Conservation (phyloP, 495 filamentous ascomycete genomes). For the Aspergillus bertholletiae region DNA sequence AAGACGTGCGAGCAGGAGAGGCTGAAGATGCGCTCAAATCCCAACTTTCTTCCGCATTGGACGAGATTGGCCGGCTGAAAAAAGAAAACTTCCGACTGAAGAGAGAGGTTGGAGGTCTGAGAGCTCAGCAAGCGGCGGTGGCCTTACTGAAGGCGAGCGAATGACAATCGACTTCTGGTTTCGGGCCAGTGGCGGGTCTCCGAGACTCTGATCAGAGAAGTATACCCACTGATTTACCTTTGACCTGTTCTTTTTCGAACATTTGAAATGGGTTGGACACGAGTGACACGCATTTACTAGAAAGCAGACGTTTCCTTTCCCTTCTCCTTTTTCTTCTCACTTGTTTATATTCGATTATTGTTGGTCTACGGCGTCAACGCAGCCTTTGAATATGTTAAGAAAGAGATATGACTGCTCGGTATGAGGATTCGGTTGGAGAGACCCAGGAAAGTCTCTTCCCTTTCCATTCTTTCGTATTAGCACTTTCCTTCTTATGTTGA, state of each 20-base stretch:
- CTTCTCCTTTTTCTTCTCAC: constrained; percentile 10
- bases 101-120: constrained; percentile 53
- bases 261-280: constrained; percentile 18
- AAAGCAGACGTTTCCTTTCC: constrained; percentile 15
- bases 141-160: constrained; percentile 39
- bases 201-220: neutral
- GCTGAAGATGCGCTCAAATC: constrained; percentile 68
- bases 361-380: constrained; percentile 4
- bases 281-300: constrained; percentile 19
- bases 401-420: neutral
- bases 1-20: constrained; percentile 66
- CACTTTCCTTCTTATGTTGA: constrained; percentile 1
- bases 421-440: neutral
- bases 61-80: constrained; percentile 67
- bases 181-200: constrained; percentile 7
- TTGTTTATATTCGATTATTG: constrained; percentile 20
- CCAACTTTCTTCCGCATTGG: constrained; percentile 61
- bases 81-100: constrained; percentile 73
- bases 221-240: neutral
- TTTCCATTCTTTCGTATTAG: constrained; percentile 13
- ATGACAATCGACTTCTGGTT: constrained; percentile 1
- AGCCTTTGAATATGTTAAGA: constrained; percentile 4
- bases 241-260: constrained; percentile 5
- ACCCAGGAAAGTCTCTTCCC: neutral
- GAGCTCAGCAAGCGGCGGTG: constrained; percentile 40